Evolutionary conservation across 495 filamentous ascomycete species (phyloP), one percentile per base, ranked within the genome.

Genomic region (Penicillium desertorum): DNA sequence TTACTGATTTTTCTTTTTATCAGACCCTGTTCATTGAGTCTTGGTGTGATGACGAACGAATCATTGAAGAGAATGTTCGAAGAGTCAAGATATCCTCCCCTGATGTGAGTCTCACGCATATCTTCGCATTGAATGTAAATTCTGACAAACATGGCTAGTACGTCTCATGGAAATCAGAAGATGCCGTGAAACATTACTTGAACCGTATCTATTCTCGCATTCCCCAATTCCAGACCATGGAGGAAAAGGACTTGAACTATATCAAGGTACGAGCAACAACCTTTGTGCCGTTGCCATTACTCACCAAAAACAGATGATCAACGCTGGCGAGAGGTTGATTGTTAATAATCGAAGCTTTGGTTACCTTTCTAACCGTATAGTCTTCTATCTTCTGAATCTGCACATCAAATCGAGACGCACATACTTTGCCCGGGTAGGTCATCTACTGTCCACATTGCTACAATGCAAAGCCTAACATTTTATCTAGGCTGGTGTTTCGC

Each of bases 71-170:
- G 72, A 99, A 99, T 69, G 95, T 96, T 44, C 86, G 93, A 47
- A 89, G 88, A 61, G 95, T 99, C 63, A 99, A 99, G 75, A 98
- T 99, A 47, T 94, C 90, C 25, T 96, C 91, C n/a, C 95, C 95
- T 3, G 95, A 99, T 75, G 88, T 91, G 70, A 74, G 81, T 74
- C 14, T 57, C 37, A 8, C 12, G 5, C 17, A 32, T 20, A 3
- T 7, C 7, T 9, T 17, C 6, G 8, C n/a, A 11, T 29, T 59
- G 45, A 34, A 22, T 0, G 34, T 3, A 12, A 9, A 6, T 2
- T 16, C 58, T 62, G 5, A 61, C 37, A 53, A 74, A 57, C 44
- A 3, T 45, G 11, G 34, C 2, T 56, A 90, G 88, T 98, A 96
- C 64, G 76, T 87, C 62, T 90, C 88, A 39, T 98, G 96, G 94